Evolutionary conservation across 495 filamentous ascomycete species (phyloP).

Genomic region (Penicillium bovifimosum): DNA sequence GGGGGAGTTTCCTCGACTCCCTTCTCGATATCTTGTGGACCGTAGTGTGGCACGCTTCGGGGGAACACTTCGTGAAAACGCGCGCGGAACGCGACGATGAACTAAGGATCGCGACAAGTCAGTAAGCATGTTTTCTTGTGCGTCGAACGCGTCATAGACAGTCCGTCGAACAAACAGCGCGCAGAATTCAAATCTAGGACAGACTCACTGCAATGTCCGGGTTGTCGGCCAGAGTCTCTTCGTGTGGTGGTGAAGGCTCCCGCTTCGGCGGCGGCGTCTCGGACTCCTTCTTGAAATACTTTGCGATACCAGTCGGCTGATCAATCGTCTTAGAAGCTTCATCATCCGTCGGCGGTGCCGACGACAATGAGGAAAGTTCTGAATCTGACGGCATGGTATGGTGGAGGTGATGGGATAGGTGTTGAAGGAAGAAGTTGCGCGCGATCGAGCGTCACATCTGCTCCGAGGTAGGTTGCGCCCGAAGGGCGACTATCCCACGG

Average conservation of each 20-base stretch:
- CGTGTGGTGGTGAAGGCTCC: conserved; percentile 79
- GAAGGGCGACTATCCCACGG: conserved; percentile 15
- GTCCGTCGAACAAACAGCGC: conserved; percentile 3
- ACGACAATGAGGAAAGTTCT: conserved; percentile 54
- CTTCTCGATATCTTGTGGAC: conserved; percentile 89
- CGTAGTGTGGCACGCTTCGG: conserved; percentile 78
- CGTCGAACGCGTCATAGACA: conserved; percentile 29
- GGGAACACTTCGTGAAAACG: conserved; percentile 87
- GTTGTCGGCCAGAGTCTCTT: conserved; percentile 83
- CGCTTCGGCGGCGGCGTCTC: conserved; percentile 66
- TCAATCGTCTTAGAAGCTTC: conserved; percentile 43
- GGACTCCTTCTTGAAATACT: conserved; percentile 47
- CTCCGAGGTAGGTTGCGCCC: conserved; percentile 26
- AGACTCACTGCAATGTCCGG: conserved; percentile 77
- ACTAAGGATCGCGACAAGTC: conserved; percentile 52
- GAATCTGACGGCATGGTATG: conserved; percentile 53
- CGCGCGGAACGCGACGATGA: conserved; percentile 95
- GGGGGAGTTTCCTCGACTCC: conserved; percentile 73
- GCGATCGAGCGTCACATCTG: conserved; percentile 30
- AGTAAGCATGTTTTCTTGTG: conserved; percentile 32
- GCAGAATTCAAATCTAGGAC: not conserved
- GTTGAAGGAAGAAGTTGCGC: conserved; percentile 23
- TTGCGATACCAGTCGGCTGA: conserved; percentile 40
- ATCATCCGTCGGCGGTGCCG: conserved; percentile 52
- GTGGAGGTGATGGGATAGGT: conserved; percentile 25